Evolutionary conservation across 495 filamentous ascomycete genomes (phyloP), one percentile per base, ranked within the genome.

Genomic region (Xylaria grammica): DNA sequence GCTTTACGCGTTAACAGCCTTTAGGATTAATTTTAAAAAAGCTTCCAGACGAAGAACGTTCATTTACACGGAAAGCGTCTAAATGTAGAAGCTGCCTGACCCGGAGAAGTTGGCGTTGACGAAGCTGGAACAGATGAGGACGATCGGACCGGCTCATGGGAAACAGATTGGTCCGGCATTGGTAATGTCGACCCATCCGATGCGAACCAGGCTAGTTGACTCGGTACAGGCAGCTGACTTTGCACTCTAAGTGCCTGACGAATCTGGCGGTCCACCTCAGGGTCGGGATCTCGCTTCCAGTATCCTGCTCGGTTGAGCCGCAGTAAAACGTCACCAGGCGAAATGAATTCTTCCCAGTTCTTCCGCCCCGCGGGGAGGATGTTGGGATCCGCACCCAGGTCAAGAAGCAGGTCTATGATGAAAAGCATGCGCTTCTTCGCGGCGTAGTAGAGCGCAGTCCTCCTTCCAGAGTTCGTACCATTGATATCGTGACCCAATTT

Each of bases 381-480:
- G 11, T 22, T 53, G 1, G 17, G n/a, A 15, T 53, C 11, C 30
- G 50, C 50, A 13, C 50, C 50, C 50, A 10, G 9, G 34, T 72
- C 58, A 36, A 74, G 69, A 67, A 74, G 72, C 59, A 72, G 45
- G 49, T 71, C 65, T 58, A 73, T 65, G 22, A 69, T 70, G 49
- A 61, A 24, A 66, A 69, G 57, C 61, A 69, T 65, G 68, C 69
- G 38, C 61, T 69, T 72, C 62, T 69, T 73, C 29, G 66, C 71
- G 30, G 72, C 71, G 65, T 73, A 72, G 44, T 73, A 75, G 22
- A 75, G 69, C 61, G 50, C 50, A 22, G 73, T 75, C 62, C 73
- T 73, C 42, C 58, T 67, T 69, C 73, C 73, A n/a, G 73, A 75
- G 40, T 75, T 56, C 42, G 58, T 69, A 53, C 10, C 54, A 44